These are phyloP conservation scores for Aspergillus tubingensis DNA, from an alignment of 2,329 filamentous ascomycete genomes.

Conservation along the genomic window DNA sequence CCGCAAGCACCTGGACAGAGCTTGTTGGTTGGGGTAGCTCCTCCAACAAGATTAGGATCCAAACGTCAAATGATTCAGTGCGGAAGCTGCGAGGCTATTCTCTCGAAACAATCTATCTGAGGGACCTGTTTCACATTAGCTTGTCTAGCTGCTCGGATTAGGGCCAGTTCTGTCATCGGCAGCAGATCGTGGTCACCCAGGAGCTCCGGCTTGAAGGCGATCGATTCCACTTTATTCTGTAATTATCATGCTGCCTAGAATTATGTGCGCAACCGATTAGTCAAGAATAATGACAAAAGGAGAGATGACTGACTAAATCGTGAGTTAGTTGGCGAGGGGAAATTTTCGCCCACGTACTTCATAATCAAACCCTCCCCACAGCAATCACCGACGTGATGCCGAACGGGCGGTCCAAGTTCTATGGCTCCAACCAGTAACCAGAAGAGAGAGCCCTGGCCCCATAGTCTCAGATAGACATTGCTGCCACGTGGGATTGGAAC, in stretches of 20 bases:
- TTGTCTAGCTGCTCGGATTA: not conserved
- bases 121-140: slow-evolving; percentile 3
- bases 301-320: no score
- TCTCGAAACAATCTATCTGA: slow-evolving; percentile 2
- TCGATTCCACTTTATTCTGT: not conserved
- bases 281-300: not conserved
- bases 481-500: slow-evolving; percentile 17
- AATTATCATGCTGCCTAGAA: slow-evolving; percentile 1
- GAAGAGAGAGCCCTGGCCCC: slow-evolving; percentile 4
- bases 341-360: slow-evolving; percentile 3
- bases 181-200: not conserved
- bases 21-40: not conserved
- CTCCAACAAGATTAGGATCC: not conserved
- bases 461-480: slow-evolving; percentile 15
- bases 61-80: not conserved
- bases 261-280: not conserved
- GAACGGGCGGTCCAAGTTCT: slow-evolving; percentile 23
- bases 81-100: not conserved
- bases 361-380: slow-evolving; percentile 19
- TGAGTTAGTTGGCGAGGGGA: not conserved
- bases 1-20: not conserved
- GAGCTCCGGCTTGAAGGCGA: not conserved
- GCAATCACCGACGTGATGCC: slow-evolving; percentile 14
- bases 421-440: slow-evolving; percentile 10
- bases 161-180: not conserved